A percentile compares a stretch with the other conserved stretches of the same genome.
Conservation (phyloP, 148 eudicot genomes). For the Diospyros kaki region DNA sequence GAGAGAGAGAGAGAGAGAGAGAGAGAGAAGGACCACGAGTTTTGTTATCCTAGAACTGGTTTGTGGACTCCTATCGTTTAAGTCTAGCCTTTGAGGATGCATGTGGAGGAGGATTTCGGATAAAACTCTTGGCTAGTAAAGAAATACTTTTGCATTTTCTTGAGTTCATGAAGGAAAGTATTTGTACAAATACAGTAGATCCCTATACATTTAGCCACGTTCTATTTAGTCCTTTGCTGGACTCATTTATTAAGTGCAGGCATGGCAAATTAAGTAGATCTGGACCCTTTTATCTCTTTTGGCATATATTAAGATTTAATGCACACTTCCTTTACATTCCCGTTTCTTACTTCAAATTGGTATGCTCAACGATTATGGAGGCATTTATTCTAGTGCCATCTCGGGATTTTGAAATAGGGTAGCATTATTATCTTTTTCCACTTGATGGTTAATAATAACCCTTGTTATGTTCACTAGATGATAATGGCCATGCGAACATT, state of each 20-base stretch:
- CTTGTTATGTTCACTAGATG: slow-evolving; percentile 36
- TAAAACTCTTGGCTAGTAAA: neutral
- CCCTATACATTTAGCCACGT: neutral
- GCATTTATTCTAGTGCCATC: neutral
- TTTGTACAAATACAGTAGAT: neutral
- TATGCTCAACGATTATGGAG: no score
- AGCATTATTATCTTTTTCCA: neutral
- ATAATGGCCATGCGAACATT: slow-evolving; percentile 77
- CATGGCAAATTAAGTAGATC: no score
- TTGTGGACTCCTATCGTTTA: neutral
- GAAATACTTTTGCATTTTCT: neutral
- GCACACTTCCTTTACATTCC: no score
- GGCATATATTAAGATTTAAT: no score
- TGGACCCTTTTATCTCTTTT: no score
- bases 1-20: no score
- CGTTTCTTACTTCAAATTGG: neutral
- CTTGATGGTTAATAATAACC: neutral
- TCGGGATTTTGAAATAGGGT: neutral
- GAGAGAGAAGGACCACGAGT: no score
- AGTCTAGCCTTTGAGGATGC: neutral
- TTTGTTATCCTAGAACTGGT: neutral
- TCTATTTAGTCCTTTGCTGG: neutral
- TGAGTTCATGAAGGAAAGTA: neutral
- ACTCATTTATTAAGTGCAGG: no score
- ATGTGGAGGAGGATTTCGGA: neutral